phyloP scores from a whole-genome alignment of 345 rosid species.

The Citrus hindsii region DNA sequence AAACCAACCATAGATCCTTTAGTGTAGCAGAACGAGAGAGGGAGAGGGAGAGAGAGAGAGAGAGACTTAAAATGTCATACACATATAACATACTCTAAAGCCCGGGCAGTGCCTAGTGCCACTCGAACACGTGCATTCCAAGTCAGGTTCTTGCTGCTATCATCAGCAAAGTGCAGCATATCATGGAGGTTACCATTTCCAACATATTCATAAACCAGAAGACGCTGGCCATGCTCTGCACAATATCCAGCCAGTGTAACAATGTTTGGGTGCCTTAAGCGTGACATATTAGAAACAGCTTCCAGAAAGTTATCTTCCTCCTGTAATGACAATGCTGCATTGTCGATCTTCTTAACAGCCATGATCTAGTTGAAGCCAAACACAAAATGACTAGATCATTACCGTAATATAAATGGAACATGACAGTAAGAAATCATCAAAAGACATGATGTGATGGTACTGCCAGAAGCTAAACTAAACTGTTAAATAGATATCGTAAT shows the following conservation, averaged over 20 bases:
- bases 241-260: slow-evolving; percentile 85
- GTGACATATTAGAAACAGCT: slow-evolving; percentile 91
- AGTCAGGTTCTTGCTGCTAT: slow-evolving; percentile 55
- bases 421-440: not conserved
- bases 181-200: slow-evolving; percentile 85
- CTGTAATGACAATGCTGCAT: slow-evolving; percentile 79
- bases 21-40: not conserved
- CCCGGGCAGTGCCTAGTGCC: slow-evolving; percentile 96
- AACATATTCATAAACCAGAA: slow-evolving; percentile 76
- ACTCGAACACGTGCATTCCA: slow-evolving; percentile 99
- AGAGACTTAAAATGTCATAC: slow-evolving; percentile 5
- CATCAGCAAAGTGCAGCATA: slow-evolving; percentile 76
- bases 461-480: not conserved
- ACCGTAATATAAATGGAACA: not conserved
- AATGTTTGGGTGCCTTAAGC: slow-evolving; percentile 89
- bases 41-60: not conserved
- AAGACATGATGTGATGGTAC: not conserved
- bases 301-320: slow-evolving; percentile 93
- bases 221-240: slow-evolving; percentile 95
- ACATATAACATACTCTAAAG: slow-evolving; percentile 79
- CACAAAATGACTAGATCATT: slow-evolving; percentile 6
- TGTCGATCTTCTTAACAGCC: slow-evolving; percentile 96
- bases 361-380: slow-evolving; percentile 44
- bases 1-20: not conserved
- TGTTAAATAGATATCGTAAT: not conserved